Evolutionary conservation across 768 basidiomycete genomes (phyloP).

Genomic region (Xanthoconium purpureum): DNA sequence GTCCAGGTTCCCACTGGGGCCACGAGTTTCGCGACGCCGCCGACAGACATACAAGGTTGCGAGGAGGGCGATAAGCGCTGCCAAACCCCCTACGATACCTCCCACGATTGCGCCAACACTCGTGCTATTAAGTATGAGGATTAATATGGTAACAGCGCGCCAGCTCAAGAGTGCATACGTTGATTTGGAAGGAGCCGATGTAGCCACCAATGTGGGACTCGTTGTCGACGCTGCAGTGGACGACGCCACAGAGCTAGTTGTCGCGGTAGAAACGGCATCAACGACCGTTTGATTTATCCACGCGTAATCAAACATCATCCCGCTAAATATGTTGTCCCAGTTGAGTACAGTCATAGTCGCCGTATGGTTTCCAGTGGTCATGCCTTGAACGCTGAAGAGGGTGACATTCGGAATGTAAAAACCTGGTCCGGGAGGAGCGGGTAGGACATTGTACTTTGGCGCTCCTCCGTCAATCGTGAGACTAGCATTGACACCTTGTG

Average conservation of each 20-base stretch:
- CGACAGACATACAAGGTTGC: slow-evolving; percentile 2
- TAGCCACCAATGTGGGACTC: background rate
- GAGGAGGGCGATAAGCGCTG: slow-evolving; percentile 1
- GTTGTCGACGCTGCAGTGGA: background rate
- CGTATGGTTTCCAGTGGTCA: slow-evolving; percentile 14
- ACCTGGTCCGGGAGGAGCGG: slow-evolving; percentile 12
- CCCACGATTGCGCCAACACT: slow-evolving; percentile 11
- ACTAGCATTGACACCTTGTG: slow-evolving; percentile 15
- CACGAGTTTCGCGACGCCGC: background rate
- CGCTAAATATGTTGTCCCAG: slow-evolving; percentile 14
- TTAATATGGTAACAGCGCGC: background rate
- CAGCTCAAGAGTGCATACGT: background rate
- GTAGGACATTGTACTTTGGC: slow-evolving; percentile 1
- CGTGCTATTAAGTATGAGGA: background rate
- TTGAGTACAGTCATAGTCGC: slow-evolving; percentile 9
- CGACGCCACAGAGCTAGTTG: background rate
- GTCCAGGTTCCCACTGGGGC: background rate
- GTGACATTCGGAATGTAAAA: slow-evolving; percentile 12
- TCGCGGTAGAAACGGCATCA: background rate
- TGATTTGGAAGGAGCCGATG: background rate
- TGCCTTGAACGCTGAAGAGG: slow-evolving; percentile 12
- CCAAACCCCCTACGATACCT: slow-evolving; percentile 11
- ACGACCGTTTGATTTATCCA: slow-evolving; percentile 16
- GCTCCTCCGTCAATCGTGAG: slow-evolving; percentile 11
- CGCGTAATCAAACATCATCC: slow-evolving; percentile 21